Conservation (phyloP, 176 grass and related monocot species). For the Ananas comosus region DNA sequence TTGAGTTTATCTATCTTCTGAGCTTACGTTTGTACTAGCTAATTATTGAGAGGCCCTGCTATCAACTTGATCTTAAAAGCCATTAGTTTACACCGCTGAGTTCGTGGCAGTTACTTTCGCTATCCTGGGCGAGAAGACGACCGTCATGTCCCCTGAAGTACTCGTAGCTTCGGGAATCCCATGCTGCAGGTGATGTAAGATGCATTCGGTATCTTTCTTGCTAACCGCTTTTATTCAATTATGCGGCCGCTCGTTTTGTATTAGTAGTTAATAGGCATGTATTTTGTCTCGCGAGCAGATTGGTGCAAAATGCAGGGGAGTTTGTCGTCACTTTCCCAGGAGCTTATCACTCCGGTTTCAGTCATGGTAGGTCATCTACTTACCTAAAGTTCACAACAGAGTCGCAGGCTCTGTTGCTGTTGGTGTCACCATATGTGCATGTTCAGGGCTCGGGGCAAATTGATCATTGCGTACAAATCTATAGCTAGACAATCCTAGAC, state of each 20-base stretch:
- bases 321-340: conserved; percentile 97
- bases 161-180: conserved; percentile 68
- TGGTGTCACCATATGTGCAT: too few species aligned
- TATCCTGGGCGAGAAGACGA: conserved; percentile 77
- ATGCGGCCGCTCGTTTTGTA: conserved; percentile 5
- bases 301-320: conserved; percentile 95
- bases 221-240: not conserved
- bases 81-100: not conserved
- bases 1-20: conserved; percentile 6
- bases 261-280: conserved; percentile 1
- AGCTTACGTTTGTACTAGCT: not conserved
- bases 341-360: conserved; percentile 83
- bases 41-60: not conserved
- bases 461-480: too few species aligned
- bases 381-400: not conserved
- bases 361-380: conserved; percentile 47
- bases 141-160: conserved; percentile 84
- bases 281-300: conserved; percentile 32
- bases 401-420: too few species aligned
- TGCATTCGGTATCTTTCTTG: not conserved
- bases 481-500: too few species aligned
- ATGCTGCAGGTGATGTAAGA: conserved; percentile 61
- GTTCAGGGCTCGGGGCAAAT: too few species aligned
- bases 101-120: conserved; percentile 57
- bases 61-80: not conserved